Base-by-base conservation (phyloP, 257 asterid species). In the Nicotiana undulata region DNA sequence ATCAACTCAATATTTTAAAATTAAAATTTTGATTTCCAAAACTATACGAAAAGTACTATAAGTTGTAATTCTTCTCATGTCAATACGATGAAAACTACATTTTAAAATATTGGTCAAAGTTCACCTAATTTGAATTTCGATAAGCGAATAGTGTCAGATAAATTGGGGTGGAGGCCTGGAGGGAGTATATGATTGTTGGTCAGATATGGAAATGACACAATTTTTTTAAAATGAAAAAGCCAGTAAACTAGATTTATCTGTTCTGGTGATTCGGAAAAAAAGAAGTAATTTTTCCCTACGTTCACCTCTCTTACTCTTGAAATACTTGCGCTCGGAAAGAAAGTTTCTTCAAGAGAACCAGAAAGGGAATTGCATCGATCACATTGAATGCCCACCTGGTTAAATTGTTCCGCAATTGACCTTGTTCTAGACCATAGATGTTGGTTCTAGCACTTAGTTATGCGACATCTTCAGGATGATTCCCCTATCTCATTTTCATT, bases 371-470 rank as follows among this genome's bases (percentile, higher is more conserved):
- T 70, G 77, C 49, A 40, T 44, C 31, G 58, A 68, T 68, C 20
- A 40, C 3, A 16, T 40, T 9, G 4, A 44, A 40, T 16, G 22
- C 34, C 58, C 56, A 1, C 58, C 59, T 44, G 58, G 20, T 70
- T 40, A 20, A 37, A 67, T 67, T 37, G 76, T 70, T 22, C 16
- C 22, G 44, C 12, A 67, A n/a, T 67, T 37, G 76, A 68, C 76
- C n/a, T 70, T 46, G 59, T 70, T 70, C 77, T 70, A 70, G 59
- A 70, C 49, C 59, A 44, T 70, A 44, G 56, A 70, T 68, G 56
- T 37, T 37, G 75, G 13, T 68, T 70, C 77, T 58, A 44, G 77
- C 77, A 70, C 37, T 70, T 70, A 13, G 77, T 34, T 44, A 70
- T 22, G 26, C 37, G 26, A 46, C 77, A 46, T 72, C 49, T 72